Evolutionary conservation across 2,329 filamentous ascomycete species (phyloP).

Genomic region (Fusarium sp.): DNA sequence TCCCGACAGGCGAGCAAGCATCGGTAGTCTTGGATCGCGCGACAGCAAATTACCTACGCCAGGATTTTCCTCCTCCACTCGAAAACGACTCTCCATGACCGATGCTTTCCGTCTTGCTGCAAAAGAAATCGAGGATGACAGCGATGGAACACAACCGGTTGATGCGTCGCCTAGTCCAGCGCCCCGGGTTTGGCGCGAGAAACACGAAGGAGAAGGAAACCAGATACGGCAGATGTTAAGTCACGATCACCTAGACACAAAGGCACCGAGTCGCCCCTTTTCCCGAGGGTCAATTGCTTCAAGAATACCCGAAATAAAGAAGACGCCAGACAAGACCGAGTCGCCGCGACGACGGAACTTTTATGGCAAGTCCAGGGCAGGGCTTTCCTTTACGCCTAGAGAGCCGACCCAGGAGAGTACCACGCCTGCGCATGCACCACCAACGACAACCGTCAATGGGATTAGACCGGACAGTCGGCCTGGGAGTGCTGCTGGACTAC

Average conservation of each 20-base stretch:
- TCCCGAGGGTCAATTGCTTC: constrained; percentile 40
- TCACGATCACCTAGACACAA: constrained; percentile 46
- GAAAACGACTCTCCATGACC: constrained; percentile 51
- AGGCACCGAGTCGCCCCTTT: constrained; percentile 36
- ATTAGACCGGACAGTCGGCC: constrained; percentile 5
- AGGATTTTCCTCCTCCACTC: constrained; percentile 42
- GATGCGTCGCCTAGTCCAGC: constrained; percentile 63
- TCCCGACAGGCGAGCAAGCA: constrained; percentile 32
- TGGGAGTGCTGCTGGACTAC: constrained; percentile 11
- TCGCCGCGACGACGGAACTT: constrained; percentile 32
- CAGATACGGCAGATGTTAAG: constrained; percentile 43
- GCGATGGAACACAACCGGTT: constrained; percentile 40
- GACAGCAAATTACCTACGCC: constrained; percentile 50
- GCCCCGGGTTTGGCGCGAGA: constrained; percentile 55
- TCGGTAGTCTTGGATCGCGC: constrained; percentile 39
- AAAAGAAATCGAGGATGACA: constrained; percentile 42
- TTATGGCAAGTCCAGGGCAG: constrained; percentile 40
- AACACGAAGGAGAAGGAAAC: constrained; percentile 45
- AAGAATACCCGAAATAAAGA: constrained; percentile 25
- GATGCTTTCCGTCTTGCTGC: constrained; percentile 54
- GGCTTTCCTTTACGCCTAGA: constrained; percentile 34
- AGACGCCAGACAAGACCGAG: constrained; percentile 31
- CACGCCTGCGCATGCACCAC: background rate
- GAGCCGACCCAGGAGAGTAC: constrained; percentile 19
- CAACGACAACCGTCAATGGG: constrained; percentile 9